Evolutionary conservation across 352 stramenopile genomes (phyloP).

Genomic region (Phytophthora macrochlamydospora): DNA sequence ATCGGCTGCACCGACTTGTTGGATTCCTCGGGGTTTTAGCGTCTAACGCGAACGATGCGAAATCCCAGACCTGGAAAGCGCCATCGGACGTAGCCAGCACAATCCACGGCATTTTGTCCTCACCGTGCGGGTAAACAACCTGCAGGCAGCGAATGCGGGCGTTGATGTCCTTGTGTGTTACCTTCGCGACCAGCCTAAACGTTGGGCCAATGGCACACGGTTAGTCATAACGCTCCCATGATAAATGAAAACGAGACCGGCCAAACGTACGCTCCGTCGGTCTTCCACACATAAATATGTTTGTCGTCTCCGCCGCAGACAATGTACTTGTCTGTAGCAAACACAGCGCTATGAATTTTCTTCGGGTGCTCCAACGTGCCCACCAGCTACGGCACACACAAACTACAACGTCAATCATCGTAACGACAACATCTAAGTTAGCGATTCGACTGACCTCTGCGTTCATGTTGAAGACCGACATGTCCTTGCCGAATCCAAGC

Average conservation of each 20-base stretch:
- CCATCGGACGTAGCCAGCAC: conserved; percentile 80
- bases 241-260: too few relatives aligned
- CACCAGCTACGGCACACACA: conserved; percentile 40
- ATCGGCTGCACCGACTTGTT: conserved; percentile 64
- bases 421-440: neutral
- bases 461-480: conserved; percentile 86
- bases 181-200: conserved; percentile 66
- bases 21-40: conserved; percentile 49
- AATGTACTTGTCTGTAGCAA: conserved; percentile 76
- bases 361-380: conserved; percentile 72
- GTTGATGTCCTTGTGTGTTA: conserved; percentile 65
- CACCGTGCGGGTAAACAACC: conserved; percentile 70
- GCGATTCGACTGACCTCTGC: conserved; percentile 46
- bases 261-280: conserved; percentile 61
- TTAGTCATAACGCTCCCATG: conserved; percentile 4
- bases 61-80: conserved; percentile 82
- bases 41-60: conserved; percentile 67
- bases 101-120: conserved; percentile 64
- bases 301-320: conserved; percentile 83
- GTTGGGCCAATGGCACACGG: conserved; percentile 1
- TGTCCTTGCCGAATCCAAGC: conserved; percentile 69
- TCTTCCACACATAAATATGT: conserved; percentile 85
- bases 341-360: conserved; percentile 78
- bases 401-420: neutral
- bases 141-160: conserved; percentile 78